Evolutionary conservation across 2,329 filamentous ascomycete genomes (phyloP), one percentile per base, ranked within the genome.

Genomic region (Hyphodiscus sp.): DNA sequence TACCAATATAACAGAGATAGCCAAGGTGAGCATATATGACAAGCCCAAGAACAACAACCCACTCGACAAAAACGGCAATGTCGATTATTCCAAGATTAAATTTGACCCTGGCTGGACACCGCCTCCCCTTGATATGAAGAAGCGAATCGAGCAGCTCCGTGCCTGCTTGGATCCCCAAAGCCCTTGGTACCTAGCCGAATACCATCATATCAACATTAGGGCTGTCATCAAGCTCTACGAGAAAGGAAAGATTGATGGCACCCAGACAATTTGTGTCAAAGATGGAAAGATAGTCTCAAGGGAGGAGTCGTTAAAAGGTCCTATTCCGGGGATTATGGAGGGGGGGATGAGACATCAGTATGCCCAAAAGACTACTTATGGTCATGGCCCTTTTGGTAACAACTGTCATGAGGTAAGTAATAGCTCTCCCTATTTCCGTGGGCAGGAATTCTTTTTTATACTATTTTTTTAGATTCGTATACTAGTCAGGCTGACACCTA

Each of bases 391-490:
- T 13, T 48, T 48, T 48, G 46, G 46, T 4, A 20, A 20, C 26
- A 30, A 33, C 46, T 48, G n/a, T 29, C 46, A 48, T 26, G 46
- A 48, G 26, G 46, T 48, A 38, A 48, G 46, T 18, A 48, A 13
- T 20, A 45, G 44, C 44, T 45, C n/a, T 20, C 23, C 3, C 46
- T 48, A 33, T 29, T 48, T 48, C 30, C n/a, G n/a, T 48, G 23
- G n/a, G 19, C 16, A 29, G 18, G 29, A 18, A 29, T 48, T 26
- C 23, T 30, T 48, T 48, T n/a, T n/a, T n/a, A n/a, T n/a, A n/a
- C n/a, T n/a, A n/a, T 38, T 16, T 48, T 48, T 11, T 48, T 48
- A 48, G 46, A 20, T 48, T 48, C 46, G 46, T 38, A 48, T 48
- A 26, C 26, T 48, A 3, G 19, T 48, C 29, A 48, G 46, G 46